These are phyloP conservation scores for Auricularia heimuer DNA, from an alignment of 768 basidiomycete species.

Conservation along the genomic window DNA sequence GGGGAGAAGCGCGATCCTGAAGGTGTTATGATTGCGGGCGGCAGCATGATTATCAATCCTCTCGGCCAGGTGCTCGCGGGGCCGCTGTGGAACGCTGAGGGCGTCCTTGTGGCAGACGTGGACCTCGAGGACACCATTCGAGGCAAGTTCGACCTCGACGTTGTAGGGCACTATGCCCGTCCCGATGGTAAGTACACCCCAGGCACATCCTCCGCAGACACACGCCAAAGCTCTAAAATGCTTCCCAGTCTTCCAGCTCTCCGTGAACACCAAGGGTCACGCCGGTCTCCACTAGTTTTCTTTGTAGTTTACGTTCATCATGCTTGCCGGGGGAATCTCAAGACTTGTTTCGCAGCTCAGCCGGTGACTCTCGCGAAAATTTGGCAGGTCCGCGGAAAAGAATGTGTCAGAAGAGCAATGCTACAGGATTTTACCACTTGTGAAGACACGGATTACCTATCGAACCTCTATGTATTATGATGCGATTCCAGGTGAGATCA, in stretches of 20 bases:
- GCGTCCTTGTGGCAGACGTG: slow-evolving; percentile 44
- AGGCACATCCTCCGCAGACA: background rate
- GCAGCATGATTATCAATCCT: slow-evolving; percentile 50
- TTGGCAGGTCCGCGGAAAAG: no score
- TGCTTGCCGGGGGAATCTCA: no score
- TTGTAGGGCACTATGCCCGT: slow-evolving; percentile 52
- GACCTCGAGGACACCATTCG: slow-evolving; percentile 47
- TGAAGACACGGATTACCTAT: no score
- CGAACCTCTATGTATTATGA: no score
- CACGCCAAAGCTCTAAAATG: background rate
- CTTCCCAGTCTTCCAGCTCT: background rate
- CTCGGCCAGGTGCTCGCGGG: slow-evolving; percentile 50
- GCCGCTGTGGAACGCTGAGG: slow-evolving; percentile 43
- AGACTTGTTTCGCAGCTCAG: no score
- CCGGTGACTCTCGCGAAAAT: no score
- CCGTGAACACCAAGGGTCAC: background rate
- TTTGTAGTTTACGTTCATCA: no score
- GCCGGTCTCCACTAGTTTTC: no score
- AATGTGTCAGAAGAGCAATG: no score
- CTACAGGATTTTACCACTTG: no score
- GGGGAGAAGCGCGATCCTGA: slow-evolving; percentile 28
- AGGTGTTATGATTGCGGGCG: slow-evolving; percentile 51
- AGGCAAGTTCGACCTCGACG: slow-evolving; percentile 55
- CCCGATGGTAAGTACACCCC: slow-evolving; percentile 35
- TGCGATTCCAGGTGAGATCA: no score